These are phyloP conservation scores for Colletotrichum limetticola DNA, from an alignment of 2,329 filamentous ascomycete species.

Conservation along the genomic window DNA sequence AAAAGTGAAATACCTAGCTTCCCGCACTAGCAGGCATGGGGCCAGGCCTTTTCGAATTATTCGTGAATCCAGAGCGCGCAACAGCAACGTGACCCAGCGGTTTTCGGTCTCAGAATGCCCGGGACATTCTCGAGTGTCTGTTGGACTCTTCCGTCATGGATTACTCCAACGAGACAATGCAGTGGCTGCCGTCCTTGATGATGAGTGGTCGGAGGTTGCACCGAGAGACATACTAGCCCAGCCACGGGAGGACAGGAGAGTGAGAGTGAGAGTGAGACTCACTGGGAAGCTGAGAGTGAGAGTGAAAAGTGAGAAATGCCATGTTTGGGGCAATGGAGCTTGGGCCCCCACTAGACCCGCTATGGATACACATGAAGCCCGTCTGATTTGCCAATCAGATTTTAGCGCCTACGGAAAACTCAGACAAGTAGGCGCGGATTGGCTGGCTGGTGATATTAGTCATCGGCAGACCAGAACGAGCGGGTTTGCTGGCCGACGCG, in stretches of 20 bases:
- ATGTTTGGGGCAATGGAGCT: neutral
- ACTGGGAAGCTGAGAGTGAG: neutral
- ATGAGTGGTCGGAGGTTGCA: neutral
- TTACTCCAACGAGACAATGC: neutral
- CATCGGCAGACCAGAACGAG: neutral
- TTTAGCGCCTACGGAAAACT: slow-evolving; percentile 23
- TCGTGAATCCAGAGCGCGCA: too few relatives aligned
- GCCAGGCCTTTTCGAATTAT: too few relatives aligned
- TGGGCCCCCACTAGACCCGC: neutral
- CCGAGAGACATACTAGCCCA: neutral
- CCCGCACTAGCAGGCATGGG: too few relatives aligned
- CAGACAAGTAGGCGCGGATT: slow-evolving; percentile 20
- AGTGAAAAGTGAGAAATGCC: neutral
- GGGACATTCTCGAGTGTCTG: too few relatives aligned
- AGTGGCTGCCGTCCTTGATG: neutral
- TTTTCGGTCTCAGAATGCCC: neutral
- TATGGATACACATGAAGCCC: slow-evolving; percentile 1
- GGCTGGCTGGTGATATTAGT: slow-evolving; percentile 27
- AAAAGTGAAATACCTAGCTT: neutral
- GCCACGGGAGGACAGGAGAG: neutral
- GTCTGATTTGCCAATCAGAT: neutral
- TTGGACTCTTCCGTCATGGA: neutral
- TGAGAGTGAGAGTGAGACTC: neutral
- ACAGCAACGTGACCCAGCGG: too few relatives aligned
- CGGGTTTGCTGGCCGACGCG: neutral